Percentiles rank a stretch among this genome's conserved stretches.
These are phyloP conservation scores for Syzygium syzygioides DNA, from an alignment of 441 rosid species.

Conservation along the genomic window DNA sequence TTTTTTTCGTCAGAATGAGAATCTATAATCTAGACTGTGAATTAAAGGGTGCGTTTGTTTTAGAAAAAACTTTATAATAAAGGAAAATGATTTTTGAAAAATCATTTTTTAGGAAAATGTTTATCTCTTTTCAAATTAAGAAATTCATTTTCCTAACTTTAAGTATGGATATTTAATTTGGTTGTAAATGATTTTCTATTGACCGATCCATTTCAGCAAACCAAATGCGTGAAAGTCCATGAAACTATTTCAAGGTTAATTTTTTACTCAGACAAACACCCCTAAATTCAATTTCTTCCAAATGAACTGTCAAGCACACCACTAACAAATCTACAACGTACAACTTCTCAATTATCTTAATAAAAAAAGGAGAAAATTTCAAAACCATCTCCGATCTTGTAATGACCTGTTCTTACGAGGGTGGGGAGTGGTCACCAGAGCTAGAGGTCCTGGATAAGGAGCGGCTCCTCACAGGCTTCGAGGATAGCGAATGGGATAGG, in stretches of 20 bases:
- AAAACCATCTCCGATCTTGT: background rate
- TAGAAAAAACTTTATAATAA: background rate
- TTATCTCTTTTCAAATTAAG: background rate
- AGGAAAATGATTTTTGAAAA: background rate
- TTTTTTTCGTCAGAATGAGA: background rate
- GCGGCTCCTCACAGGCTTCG: no score
- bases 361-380: background rate
- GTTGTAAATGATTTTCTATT: background rate
- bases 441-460: accelerated
- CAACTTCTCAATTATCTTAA: background rate
- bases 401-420: accelerated
- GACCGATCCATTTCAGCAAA: background rate
- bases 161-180: background rate
- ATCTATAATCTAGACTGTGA: background rate
- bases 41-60: background rate
- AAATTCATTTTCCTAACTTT: background rate
- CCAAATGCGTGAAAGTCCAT: background rate
- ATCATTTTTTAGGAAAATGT: accelerated
- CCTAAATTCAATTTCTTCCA: background rate
- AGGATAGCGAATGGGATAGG: no score
- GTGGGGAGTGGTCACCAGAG: accelerated
- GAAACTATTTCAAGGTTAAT: background rate
- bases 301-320: background rate
- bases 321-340: background rate
- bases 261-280: background rate